A percentile compares a stretch with the other conserved stretches of the same genome.
Conservation (phyloP, 306 rosid species). For the Lathyrus oleraceus region DNA sequence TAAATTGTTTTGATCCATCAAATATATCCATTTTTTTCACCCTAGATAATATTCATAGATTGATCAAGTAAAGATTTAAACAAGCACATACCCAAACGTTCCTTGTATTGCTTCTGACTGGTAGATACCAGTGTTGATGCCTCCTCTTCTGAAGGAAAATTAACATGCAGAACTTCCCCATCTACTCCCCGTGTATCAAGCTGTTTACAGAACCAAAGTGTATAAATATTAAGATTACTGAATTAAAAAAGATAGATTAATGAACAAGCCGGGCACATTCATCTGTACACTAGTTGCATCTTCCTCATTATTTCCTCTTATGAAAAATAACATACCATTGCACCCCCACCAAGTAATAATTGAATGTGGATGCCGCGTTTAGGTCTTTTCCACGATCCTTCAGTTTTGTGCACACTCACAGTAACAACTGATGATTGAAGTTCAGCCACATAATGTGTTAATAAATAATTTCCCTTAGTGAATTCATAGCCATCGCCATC, state of each 20-base stretch:
- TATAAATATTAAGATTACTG: constrained; percentile 15
- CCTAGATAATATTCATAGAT: constrained; percentile 7
- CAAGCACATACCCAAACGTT: constrained; percentile 54
- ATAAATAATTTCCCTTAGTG: constrained; percentile 66
- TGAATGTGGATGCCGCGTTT: constrained; percentile 69
- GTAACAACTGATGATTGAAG: constrained; percentile 63
- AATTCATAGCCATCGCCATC: constrained; percentile 94
- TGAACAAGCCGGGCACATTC: constrained; percentile 13
- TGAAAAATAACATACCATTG: constrained; percentile 60
- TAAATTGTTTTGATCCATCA: too few relatives aligned
- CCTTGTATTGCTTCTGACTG: constrained; percentile 57
- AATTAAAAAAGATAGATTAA: constrained; percentile 20
- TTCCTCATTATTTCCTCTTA: constrained; percentile 18
- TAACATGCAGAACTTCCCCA: constrained; percentile 73
- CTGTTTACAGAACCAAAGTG: constrained; percentile 44
- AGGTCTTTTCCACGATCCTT: constrained; percentile 86
- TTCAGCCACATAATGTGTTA: constrained; percentile 80
- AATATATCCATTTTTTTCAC: too few relatives aligned
- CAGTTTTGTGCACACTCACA: constrained; percentile 59
- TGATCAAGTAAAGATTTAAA: constrained; percentile 13
- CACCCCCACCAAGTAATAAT: constrained; percentile 81
- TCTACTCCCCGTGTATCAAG: constrained; percentile 78
- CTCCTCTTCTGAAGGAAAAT: constrained; percentile 69
- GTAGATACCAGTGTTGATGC: constrained; percentile 60
- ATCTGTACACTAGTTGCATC: constrained; percentile 17